Evolutionary conservation across 169 alveolate genomes (phyloP).

Genomic region (Plasmodium inui): DNA sequence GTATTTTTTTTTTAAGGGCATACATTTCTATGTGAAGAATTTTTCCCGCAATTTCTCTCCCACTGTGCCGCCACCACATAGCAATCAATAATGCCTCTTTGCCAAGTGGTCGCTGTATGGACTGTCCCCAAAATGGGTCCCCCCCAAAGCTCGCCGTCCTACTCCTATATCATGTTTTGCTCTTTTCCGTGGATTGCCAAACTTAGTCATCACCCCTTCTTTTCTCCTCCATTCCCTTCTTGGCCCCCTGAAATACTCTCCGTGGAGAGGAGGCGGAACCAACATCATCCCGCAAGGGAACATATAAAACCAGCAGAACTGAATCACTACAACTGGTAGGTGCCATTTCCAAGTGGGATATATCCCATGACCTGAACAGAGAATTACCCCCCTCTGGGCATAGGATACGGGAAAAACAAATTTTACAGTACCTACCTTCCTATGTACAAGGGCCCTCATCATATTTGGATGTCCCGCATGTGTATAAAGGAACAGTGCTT

Average conservation of each 20-base stretch:
- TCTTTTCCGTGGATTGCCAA: neutral
- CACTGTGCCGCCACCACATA: neutral
- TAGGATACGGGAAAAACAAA: too few relatives aligned
- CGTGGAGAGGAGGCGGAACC: neutral
- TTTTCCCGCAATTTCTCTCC: neutral
- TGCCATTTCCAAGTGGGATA: too few relatives aligned
- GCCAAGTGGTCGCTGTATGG: neutral
- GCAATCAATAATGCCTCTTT: neutral
- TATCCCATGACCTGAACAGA: too few relatives aligned
- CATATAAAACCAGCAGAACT: too few relatives aligned
- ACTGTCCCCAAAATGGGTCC: neutral
- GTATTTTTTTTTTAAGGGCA: neutral
- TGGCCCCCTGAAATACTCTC: neutral
- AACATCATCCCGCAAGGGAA: neutral
- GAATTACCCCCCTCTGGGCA: too few relatives aligned
- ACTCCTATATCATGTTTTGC: neutral
- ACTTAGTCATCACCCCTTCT: neutral
- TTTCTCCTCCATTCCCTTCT: neutral
- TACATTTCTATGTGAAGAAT: neutral
- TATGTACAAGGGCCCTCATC: too few relatives aligned
- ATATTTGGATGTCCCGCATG: too few relatives aligned
- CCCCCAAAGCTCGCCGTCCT: neutral
- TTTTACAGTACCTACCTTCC: too few relatives aligned
- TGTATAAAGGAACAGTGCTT: too few relatives aligned
- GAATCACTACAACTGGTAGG: too few relatives aligned